phyloP scores from a whole-genome alignment of 1,284 basidiomycete species.

The Ustilago esculenta region DNA sequence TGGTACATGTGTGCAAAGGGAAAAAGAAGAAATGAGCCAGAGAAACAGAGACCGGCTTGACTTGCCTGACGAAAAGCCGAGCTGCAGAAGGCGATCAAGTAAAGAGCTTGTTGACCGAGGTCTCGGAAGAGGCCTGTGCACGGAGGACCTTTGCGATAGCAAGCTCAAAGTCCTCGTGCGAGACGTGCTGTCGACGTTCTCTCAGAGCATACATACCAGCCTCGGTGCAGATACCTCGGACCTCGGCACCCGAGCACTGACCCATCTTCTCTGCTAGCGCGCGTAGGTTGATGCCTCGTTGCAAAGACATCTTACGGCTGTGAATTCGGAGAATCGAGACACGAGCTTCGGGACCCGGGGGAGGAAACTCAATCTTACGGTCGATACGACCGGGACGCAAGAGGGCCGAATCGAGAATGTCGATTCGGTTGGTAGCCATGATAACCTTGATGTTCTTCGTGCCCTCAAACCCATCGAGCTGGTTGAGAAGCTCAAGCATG shows the following conservation, averaged over 20 bases:
- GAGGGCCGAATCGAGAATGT: constrained; percentile 94
- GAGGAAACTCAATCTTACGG: constrained; percentile 98
- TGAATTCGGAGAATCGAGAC: constrained; percentile 97
- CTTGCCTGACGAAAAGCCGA: background rate
- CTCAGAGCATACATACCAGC: constrained; percentile 97
- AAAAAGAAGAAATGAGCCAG: background rate
- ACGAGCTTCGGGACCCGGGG: constrained; percentile 95
- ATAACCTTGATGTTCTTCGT: constrained; percentile 99
- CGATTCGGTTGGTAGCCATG: constrained; percentile 98
- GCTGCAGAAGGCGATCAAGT: constrained; percentile 58
- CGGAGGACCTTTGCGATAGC: constrained; percentile 86
- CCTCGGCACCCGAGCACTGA: constrained; percentile 96
- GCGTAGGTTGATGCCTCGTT: constrained; percentile 94
- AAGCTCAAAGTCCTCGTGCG: constrained; percentile 98
- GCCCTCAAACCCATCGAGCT: constrained; percentile 95
- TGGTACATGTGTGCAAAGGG: constrained; percentile 30
- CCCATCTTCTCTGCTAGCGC: constrained; percentile 98
- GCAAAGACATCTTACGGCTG: constrained; percentile 98
- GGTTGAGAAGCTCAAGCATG: constrained; percentile 96
- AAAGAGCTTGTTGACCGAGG: constrained; percentile 68
- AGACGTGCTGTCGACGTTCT: constrained; percentile 91
- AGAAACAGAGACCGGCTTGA: constrained; percentile 9
- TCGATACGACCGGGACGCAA: constrained; percentile 96
- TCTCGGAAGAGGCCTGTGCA: constrained; percentile 66
- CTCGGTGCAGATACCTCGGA: constrained; percentile 97